Percentiles rank a stretch among this genome's conserved stretches.
phyloP scores from a whole-genome alignment of 768 basidiomycete species.

The Galerina sulciceps region DNA sequence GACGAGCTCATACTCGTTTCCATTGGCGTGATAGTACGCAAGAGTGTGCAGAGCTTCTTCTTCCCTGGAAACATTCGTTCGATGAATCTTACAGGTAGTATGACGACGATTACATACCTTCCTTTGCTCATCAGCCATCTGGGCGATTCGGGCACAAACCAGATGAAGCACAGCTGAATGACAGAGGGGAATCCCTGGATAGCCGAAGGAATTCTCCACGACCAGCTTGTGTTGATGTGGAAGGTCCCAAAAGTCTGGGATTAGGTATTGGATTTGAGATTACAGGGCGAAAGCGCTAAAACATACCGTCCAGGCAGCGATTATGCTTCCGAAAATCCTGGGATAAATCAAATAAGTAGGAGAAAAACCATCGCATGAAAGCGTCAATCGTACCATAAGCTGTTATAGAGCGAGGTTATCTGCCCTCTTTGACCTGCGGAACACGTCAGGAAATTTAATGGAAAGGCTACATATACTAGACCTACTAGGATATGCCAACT shows the following conservation, averaged over 20 bases:
- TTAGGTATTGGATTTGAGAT: background rate
- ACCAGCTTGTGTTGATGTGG: slow-evolving; percentile 57
- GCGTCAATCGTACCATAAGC: slow-evolving; percentile 20
- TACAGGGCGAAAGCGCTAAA: background rate
- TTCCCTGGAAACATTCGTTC: slow-evolving; percentile 23
- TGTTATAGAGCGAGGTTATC: slow-evolving; percentile 26
- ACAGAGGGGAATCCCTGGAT: slow-evolving; percentile 65
- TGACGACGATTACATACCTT: slow-evolving; percentile 12
- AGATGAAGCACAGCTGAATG: slow-evolving; percentile 59
- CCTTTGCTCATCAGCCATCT: slow-evolving; percentile 74
- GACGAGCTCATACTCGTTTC: slow-evolving; percentile 31
- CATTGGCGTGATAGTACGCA: slow-evolving; percentile 60
- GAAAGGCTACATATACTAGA: background rate
- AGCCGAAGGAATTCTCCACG: slow-evolving; percentile 72
- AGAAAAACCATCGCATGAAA: background rate
- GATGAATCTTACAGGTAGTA: background rate
- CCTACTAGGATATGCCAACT: slow-evolving; percentile 25
- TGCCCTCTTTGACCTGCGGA: slow-evolving; percentile 21
- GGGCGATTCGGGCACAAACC: slow-evolving; percentile 72
- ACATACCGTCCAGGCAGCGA: slow-evolving; percentile 64
- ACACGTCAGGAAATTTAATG: background rate
- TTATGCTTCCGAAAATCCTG: slow-evolving; percentile 28
- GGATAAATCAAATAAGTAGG: background rate
- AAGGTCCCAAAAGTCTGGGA: slow-evolving; percentile 67
- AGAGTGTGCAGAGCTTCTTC: slow-evolving; percentile 52